These are phyloP conservation scores for Gaultheria prostrata DNA, from an alignment of 148 eudicot genomes.

Conservation along the genomic window DNA sequence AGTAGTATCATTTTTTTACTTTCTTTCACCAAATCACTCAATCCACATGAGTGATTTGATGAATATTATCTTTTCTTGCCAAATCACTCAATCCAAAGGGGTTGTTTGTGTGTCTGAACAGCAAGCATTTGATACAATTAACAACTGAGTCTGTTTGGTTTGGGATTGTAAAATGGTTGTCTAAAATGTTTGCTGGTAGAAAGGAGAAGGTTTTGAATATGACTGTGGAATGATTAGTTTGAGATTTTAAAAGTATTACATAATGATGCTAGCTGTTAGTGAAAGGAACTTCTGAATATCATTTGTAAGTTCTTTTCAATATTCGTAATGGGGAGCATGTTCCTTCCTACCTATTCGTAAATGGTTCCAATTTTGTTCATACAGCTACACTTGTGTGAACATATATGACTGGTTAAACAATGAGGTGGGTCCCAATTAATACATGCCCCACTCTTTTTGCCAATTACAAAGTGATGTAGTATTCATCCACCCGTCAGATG, in stretches of 20 bases:
- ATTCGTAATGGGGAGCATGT: background rate
- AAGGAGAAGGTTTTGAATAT: background rate
- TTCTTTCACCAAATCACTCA: no score
- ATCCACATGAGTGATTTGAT: no score
- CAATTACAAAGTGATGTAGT: background rate
- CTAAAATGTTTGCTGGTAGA: background rate
- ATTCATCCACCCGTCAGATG: background rate
- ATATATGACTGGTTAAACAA: background rate
- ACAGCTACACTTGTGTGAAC: background rate
- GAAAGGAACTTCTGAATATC: background rate
- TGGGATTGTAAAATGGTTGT: background rate
- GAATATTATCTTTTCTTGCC: no score
- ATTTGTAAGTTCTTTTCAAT: background rate
- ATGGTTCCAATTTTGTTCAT: background rate
- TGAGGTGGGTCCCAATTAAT: background rate
- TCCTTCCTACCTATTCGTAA: background rate
- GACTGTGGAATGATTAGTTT: background rate
- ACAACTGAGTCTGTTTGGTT: slow-evolving; percentile 16
- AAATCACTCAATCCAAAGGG: no score
- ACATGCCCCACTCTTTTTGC: background rate
- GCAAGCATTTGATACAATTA: slow-evolving; percentile 52
- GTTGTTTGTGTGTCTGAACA: slow-evolving; percentile 3
- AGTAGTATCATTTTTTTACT: no score
- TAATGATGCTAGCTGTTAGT: background rate
- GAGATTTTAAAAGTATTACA: background rate